These are phyloP conservation scores for Fomitopsis betulina DNA, from an alignment of 1,284 basidiomycete species.

Conservation along the genomic window DNA sequence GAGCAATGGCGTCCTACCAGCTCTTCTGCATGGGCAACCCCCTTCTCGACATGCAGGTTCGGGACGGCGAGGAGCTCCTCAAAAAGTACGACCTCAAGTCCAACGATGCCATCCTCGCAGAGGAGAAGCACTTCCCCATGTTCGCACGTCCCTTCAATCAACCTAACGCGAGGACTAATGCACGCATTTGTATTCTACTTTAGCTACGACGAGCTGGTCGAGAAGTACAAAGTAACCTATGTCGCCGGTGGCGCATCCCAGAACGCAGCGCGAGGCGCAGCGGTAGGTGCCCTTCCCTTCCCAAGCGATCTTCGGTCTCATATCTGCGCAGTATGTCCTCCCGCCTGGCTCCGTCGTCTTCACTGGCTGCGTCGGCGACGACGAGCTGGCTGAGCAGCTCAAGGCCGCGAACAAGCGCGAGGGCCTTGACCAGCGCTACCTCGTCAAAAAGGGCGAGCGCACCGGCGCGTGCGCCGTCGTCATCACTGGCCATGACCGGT, in stretches of 20 bases:
- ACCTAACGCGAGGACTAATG: neutral
- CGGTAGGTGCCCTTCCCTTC: slow-evolving; percentile 54
- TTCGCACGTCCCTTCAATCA: slow-evolving; percentile 32
- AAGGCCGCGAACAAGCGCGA: slow-evolving; percentile 92
- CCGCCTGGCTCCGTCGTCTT: slow-evolving; percentile 92
- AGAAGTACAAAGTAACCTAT: slow-evolving; percentile 79
- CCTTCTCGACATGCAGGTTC: slow-evolving; percentile 87
- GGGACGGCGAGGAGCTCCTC: slow-evolving; percentile 78
- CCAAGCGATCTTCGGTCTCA: neutral
- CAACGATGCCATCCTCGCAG: slow-evolving; percentile 96
- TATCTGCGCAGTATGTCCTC: slow-evolving; percentile 69
- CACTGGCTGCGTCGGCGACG: slow-evolving; percentile 92
- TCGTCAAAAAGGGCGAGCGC: slow-evolving; percentile 81
- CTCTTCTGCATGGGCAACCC: slow-evolving; percentile 89
- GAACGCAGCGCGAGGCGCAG: slow-evolving; percentile 94
- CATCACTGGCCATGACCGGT: slow-evolving; percentile 92
- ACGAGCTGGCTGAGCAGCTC: slow-evolving; percentile 87
- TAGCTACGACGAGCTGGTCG: slow-evolving; percentile 88
- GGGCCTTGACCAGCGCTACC: slow-evolving; percentile 87
- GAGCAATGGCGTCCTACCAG: slow-evolving; percentile 31
- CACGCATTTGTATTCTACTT: neutral
- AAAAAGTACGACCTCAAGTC: slow-evolving; percentile 91
- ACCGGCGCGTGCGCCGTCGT: slow-evolving; percentile 98
- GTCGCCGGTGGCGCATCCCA: slow-evolving; percentile 97
- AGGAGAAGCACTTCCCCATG: slow-evolving; percentile 85